Conservation (phyloP, 83 land plant genomes). For the Larix sibirica region DNA sequence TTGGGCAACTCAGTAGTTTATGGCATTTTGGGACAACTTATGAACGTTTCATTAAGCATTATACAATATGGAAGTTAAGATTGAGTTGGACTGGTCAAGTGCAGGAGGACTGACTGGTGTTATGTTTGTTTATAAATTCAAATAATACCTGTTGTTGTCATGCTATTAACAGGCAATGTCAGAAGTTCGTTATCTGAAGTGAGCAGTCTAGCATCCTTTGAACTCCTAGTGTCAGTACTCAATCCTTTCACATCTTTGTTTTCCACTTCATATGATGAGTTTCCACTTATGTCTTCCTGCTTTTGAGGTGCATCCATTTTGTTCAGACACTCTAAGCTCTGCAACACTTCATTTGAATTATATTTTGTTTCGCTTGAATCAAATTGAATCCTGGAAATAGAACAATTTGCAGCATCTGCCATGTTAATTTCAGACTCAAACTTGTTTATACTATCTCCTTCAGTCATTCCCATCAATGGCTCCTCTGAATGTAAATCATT, state of each 20-base stretch:
- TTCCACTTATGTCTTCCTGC: neutral
- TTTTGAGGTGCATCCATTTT: neutral
- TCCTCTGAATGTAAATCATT: neutral
- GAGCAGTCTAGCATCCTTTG: neutral
- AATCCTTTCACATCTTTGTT: constrained; percentile 2
- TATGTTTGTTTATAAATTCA: neutral
- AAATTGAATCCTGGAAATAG: neutral
- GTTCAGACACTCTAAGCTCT: neutral
- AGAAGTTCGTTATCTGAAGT: constrained; percentile 3
- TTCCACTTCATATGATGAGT: neutral
- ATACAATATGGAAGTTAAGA: neutral
- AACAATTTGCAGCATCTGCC: neutral
- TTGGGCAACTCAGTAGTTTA: neutral
- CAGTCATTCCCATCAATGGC: neutral
- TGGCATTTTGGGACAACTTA: neutral
- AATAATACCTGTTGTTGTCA: neutral
- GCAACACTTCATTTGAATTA: neutral
- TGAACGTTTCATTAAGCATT: neutral
- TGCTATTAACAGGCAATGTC: neutral
- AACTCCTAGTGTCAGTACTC: neutral
- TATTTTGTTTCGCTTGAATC: neutral
- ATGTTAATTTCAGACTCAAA: neutral
- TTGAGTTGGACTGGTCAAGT: neutral
- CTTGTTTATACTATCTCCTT: neutral
- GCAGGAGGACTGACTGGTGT: neutral